Evolutionary conservation across 148 eudicot species (phyloP).

Genomic region (Rhododendron ovatum): DNA sequence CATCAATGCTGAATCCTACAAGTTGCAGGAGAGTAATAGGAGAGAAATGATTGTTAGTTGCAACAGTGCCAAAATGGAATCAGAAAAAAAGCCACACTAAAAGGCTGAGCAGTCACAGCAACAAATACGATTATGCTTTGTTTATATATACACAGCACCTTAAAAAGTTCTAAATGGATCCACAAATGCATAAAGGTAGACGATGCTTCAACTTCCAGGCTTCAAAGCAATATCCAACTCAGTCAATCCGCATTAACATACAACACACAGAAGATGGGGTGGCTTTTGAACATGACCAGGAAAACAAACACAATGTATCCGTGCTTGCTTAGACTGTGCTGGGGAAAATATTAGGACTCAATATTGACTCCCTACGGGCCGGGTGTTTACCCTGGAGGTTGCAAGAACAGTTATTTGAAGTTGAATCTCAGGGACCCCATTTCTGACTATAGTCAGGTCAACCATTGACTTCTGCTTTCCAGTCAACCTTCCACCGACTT

Average conservation of each 20-base stretch:
- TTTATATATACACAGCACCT: background rate
- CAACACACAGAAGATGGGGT: background rate
- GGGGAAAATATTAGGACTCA: background rate
- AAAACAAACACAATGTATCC: conserved; percentile 1
- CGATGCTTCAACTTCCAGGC: background rate
- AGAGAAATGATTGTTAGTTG: background rate
- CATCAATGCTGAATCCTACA: conserved; percentile 67
- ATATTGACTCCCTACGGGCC: background rate
- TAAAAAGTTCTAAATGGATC: background rate
- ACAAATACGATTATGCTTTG: background rate
- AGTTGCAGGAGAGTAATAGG: background rate
- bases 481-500: background rate
- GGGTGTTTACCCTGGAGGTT: background rate
- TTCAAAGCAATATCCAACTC: conserved; percentile 1
- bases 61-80: conserved; percentile 7
- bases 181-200: background rate
- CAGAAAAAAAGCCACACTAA: background rate
- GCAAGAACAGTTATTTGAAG: background rate
- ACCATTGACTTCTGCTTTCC: background rate
- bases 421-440: background rate
- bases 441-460: too few species aligned
- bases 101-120: conserved; percentile 1
- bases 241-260: background rate
- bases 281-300: conserved; percentile 1
- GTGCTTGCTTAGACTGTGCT: background rate